Evolutionary conservation across 176 grass and related monocot species (phyloP), one percentile per base, ranked within the genome.

Genomic region (Panicum miliaceum): DNA sequence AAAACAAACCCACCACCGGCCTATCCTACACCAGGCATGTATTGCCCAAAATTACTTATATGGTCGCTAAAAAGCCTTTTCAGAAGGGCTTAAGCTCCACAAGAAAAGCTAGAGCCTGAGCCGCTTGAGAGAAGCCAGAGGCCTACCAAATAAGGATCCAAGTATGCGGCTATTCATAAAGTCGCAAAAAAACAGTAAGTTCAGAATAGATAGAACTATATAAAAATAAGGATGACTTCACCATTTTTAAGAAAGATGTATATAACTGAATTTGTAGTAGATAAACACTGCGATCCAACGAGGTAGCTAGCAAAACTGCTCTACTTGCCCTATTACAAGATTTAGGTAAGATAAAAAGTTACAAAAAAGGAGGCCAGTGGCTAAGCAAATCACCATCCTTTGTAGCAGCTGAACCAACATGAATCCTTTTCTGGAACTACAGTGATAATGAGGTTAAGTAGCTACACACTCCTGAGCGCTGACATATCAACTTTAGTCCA

Each of bases 261-360:
- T 47, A 27, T 51, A 27, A 27, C 42, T 52, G 15, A 20, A 54
- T 23, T 27, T 57, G 19, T 53, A 23, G 32, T 38, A 73, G 4
- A 81, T 32, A 54, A n/a, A 35, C 43, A 73, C 25, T 57, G 16
- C 4, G 20, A 53, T 66, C 56, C 51, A 36, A 54, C 22, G 9
- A 41, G 8, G 0, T 35, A 47, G 19, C 13, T 29, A 29, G 4
- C 32, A 54, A 81, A 77, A 85, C 29, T 13, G 58, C 9, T 58
- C 62, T 25, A 34, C 18, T 79, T 43, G 23, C 7, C 37, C 86
- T 71, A 71, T 71, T 64, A 78, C 73, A 88, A 83, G 56, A 1
- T 65, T 61, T 19, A 67, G 38, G 51, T 56, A 56, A 48, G 15
- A 54, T 36, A 32, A 32, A n/a, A 36, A 69, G 47, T 50, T 63